Evolutionary conservation across 1,139 yeast species (phyloP), one percentile per base, ranked within the genome.

Genomic region (Geotrichum europaeum): DNA sequence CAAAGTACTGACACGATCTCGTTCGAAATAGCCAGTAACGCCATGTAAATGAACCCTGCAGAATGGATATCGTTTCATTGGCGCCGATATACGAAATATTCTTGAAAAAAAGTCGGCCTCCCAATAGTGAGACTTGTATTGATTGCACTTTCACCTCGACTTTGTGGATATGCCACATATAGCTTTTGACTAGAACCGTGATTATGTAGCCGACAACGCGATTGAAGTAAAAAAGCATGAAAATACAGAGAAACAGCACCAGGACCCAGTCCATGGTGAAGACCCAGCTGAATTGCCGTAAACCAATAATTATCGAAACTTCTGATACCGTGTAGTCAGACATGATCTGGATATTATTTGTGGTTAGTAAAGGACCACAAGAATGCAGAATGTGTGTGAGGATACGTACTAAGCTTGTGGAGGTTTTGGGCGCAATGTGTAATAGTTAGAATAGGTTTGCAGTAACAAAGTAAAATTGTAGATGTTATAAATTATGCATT

Each of bases 251-350:
- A 25, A 87, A 75, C 51, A 88, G 78, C 1, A 87, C 80, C 63
- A 91, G 76, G 53, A 87, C 75, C 96, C 97, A 90, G 71, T 89
- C 91, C 43, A 84, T 86, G 63, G 91, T 76, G 72, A 91, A 92
- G 34, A 89, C 88, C 96, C 96, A 89, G 69, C 85, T 81, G 67
- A 87, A 84, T 65, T 80, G 79, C 63, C 65, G 65, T 60, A 65
- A 62, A 59, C 70, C 72, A 50, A 69, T 51, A 18, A 59, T 20
- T n/a, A 36, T n/a, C 10, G 47, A n/a, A 7, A 40, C 22, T n/a
- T 40, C 47, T 40, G 47, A 40, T 40, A 40, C 10, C 18, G 47
- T 2, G 13, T 4, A n/a, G 12, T 40, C 47, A 15, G 18, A 2
- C 47, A 40, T 40, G 54, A 40, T 40, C 47, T 40, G 18, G 20